These are phyloP conservation scores for Yamadazyma nakazawae DNA, from an alignment of 805 yeast genomes.

Conservation along the genomic window DNA sequence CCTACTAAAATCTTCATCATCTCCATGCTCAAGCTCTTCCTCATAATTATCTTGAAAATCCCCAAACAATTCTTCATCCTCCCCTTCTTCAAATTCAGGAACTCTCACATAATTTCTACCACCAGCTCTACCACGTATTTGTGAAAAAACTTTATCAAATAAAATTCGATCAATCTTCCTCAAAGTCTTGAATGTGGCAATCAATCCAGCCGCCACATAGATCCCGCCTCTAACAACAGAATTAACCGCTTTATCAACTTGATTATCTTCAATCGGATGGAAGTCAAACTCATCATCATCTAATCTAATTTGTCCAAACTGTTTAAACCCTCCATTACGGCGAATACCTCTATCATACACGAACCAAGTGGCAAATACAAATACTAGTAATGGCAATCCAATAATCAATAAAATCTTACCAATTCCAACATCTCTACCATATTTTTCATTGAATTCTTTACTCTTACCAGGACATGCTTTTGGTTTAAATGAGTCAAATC, in stretches of 20 bases:
- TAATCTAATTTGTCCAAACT: constrained; percentile 82
- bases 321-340: constrained; percentile 69
- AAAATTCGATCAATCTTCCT: constrained; percentile 31
- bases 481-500: constrained; percentile 61
- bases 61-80: constrained; percentile 40
- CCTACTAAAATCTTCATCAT: constrained; percentile 18
- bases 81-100: constrained; percentile 38
- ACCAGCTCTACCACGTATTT: constrained; percentile 37
- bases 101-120: constrained; percentile 39
- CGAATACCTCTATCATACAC: constrained; percentile 80
- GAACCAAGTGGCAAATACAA: constrained; percentile 55
- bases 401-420: constrained; percentile 51
- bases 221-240: constrained; percentile 57
- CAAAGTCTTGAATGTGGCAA: constrained; percentile 33
- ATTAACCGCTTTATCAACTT: constrained; percentile 58
- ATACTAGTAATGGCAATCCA: constrained; percentile 54
- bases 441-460: constrained; percentile 53
- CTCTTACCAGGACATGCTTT: constrained; percentile 88
- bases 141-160: constrained; percentile 28
- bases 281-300: constrained; percentile 53
- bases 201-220: constrained; percentile 37
- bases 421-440: constrained; percentile 54
- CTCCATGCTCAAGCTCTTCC: constrained; percentile 34
- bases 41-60: constrained; percentile 39
- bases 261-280: constrained; percentile 60